These are phyloP conservation scores for Sphagnum fallax DNA, from an alignment of 228 moss, liverwort and hornwort species.

Conservation along the genomic window DNA sequence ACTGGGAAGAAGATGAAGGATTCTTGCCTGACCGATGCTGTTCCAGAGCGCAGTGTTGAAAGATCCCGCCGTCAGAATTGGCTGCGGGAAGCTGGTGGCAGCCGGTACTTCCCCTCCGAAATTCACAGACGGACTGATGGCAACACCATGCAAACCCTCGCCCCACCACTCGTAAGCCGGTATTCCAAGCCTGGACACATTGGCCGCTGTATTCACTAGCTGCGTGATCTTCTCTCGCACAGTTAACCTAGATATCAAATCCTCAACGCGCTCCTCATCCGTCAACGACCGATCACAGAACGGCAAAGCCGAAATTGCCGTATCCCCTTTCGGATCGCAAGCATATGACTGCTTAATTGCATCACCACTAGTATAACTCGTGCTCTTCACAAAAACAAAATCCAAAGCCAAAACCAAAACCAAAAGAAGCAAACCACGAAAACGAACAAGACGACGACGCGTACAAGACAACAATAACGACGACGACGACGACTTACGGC, in stretches of 20 bases:
- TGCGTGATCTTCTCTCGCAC: conserved; percentile 68
- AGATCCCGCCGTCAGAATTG: conserved; percentile 68
- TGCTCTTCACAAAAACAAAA: too few species aligned
- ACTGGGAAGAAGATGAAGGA: too few species aligned
- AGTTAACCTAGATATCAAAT: conserved; percentile 56
- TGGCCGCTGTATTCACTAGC: conserved; percentile 68
- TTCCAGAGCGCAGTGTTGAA: conserved; percentile 75
- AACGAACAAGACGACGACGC: too few species aligned
- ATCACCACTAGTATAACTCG: too few species aligned
- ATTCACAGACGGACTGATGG: conserved; percentile 71
- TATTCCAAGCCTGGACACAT: conserved; percentile 65
- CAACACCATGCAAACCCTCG: conserved; percentile 83
- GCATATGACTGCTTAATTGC: conserved; percentile 21
- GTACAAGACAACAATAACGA: too few species aligned
- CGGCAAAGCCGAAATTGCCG: conserved; percentile 18
- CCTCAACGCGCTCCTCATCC: conserved; percentile 44
- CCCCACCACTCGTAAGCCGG: conserved; percentile 93
- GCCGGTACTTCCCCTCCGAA: conserved; percentile 45
- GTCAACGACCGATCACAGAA: conserved; percentile 65
- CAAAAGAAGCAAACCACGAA: too few species aligned
- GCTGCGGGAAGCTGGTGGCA: conserved; percentile 84
- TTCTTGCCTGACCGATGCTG: conserved; percentile 29
- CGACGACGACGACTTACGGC: too few species aligned
- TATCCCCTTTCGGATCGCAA: conserved; percentile 22
- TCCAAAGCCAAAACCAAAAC: too few species aligned